Base-by-base conservation (phyloP, 1,284 basidiomycete genomes). In the Fomitopsis schrenkii region DNA sequence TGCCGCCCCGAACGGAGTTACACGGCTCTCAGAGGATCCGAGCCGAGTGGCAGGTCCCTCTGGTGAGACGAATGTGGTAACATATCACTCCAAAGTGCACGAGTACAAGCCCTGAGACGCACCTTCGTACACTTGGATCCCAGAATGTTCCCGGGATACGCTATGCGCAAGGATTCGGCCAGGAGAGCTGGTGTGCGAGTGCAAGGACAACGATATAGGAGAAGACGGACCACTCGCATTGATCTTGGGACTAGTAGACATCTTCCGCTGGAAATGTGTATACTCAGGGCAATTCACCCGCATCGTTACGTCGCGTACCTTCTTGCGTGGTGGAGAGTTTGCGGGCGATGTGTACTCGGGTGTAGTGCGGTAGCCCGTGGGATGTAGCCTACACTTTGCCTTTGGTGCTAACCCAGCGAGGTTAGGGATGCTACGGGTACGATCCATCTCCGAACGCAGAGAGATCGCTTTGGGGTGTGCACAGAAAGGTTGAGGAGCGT, bases 371-470 rank as follows among this genome's bases (percentile, higher is more conserved):
- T 54, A 54, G 28, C 38, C 52, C 22, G 35, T 35, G 17, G 38
- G 52, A 26, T 40, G 36, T 14, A 10, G 42, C 8, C n/a, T 38
- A 22, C 55, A 36, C 42, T 62, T 44, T 15, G 54, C 19, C 26
- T 46, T 46, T 14, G 22, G 41, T n/a, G 72, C 67, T 33, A 83
- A 67, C 14, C 79, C 76, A 45, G 80, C 82, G 48, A 83, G 74
- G 66, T 83, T 79, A 6, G 79, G 77, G 60, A 80, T 68, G 5
- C 72, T 67, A 19, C 83, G 69, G 26, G 83, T 76, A 8, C 75
- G 70, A 59, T 80, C 73, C 64, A 81, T 73, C 33, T 76, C 73
- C 26, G 75, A 74, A 64, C 79, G 69, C 41, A 80, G 63, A 36
- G 73, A 76, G 28, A 74, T 63, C 4, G 81, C 81, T 78, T 33